phyloP scores from a whole-genome alignment of 1,139 yeast species.

The Trichomonascaceae sp. region DNA sequence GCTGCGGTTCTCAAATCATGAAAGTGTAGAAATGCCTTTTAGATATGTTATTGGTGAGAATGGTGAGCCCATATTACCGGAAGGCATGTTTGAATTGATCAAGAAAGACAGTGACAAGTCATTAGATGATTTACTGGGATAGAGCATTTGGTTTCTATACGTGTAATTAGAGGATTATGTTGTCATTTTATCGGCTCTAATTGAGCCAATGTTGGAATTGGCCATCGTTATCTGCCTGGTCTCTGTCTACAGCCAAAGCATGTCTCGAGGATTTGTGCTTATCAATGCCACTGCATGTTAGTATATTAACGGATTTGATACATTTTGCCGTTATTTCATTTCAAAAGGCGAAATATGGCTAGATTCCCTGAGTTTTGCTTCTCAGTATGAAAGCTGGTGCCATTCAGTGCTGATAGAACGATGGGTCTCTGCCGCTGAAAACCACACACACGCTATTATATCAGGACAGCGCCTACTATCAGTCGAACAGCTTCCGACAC shows the following conservation, averaged over 20 bases:
- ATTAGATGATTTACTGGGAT: constrained; percentile 29
- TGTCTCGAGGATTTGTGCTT: no score
- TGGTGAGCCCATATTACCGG: constrained; percentile 76
- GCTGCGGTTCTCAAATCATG: constrained; percentile 77
- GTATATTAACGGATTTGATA: no score
- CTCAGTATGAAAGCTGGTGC: background rate
- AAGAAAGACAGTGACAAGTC: constrained; percentile 58
- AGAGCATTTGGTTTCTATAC: background rate
- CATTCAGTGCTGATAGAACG: background rate
- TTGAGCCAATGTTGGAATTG: no score
- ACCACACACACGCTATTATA: background rate
- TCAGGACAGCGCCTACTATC: background rate
- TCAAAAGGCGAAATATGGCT: no score
- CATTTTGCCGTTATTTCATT: no score
- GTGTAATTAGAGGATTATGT: no score
- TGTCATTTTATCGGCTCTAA: no score
- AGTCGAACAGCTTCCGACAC: no score
- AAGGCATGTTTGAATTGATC: constrained; percentile 84
- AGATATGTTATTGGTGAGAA: constrained; percentile 63
- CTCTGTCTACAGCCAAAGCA: no score
- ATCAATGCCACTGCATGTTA: no score
- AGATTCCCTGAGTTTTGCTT: background rate
- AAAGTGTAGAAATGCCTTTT: constrained; percentile 97
- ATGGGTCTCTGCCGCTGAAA: background rate
- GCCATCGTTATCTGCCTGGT: no score